Percentiles rank a stretch among this genome's conserved stretches.
Evolutionary conservation across 768 basidiomycete species (phyloP).

Genomic region (Lentinula sp.): DNA sequence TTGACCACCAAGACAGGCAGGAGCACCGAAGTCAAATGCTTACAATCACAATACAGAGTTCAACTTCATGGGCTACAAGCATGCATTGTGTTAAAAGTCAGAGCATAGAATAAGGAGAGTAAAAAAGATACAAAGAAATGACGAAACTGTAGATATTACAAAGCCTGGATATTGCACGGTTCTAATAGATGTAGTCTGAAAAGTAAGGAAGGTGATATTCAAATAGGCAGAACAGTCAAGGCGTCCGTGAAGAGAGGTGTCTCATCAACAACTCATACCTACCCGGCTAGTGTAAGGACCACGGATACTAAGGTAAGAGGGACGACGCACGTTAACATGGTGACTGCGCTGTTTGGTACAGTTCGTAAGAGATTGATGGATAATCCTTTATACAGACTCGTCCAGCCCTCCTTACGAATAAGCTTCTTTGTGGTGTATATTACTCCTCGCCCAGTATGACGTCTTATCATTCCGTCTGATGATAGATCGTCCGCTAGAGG

Average conservation of each 20-base stretch:
- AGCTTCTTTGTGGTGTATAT: conserved; percentile 70
- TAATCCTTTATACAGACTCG: conserved; percentile 86
- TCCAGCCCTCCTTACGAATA: conserved; percentile 79
- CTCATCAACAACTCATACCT: conserved; percentile 54
- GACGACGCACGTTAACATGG: conserved; percentile 77
- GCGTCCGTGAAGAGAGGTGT: conserved; percentile 34
- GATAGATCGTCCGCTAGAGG: conserved; percentile 55
- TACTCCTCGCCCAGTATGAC: conserved; percentile 56
- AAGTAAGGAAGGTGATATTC: background rate
- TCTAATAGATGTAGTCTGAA: background rate
- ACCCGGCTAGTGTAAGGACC: background rate
- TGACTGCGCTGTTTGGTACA: conserved; percentile 94
- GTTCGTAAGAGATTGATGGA: conserved; percentile 93
- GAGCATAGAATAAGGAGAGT: background rate
- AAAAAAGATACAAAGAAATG: conserved; percentile 1
- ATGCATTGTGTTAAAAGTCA: background rate
- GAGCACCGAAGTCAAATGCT: too few species aligned
- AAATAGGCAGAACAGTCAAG: conserved; percentile 5
- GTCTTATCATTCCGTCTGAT: conserved; percentile 56
- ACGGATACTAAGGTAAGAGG: conserved; percentile 1
- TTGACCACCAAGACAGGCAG: too few species aligned
- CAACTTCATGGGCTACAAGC: background rate
- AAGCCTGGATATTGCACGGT: background rate
- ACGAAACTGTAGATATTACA: conserved; percentile 12
- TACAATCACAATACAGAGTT: background rate